These are phyloP conservation scores for Stentor roeselii DNA, from an alignment of 73 alveolate genomes.

Conservation along the genomic window DNA sequence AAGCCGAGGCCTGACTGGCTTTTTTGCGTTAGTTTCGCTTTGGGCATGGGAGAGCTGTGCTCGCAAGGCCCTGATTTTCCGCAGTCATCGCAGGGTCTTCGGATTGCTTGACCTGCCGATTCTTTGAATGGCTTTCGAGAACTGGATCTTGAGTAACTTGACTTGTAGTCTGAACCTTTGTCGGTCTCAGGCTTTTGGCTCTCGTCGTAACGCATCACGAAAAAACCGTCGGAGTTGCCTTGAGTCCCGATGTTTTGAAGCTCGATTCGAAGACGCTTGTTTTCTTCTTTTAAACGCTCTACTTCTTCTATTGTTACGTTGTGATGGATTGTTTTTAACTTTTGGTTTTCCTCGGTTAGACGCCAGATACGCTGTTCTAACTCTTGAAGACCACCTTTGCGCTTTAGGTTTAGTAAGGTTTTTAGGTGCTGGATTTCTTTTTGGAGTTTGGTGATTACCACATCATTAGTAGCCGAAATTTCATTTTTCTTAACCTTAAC, in stretches of 20 bases:
- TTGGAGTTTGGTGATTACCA: slow-evolving; percentile 59
- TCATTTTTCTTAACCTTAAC: slow-evolving; percentile 67
- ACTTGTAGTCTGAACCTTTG: not conserved
- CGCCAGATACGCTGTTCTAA: slow-evolving; percentile 51
- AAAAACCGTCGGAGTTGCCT: not conserved
- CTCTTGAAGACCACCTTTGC: slow-evolving; percentile 39
- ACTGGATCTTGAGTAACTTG: not conserved
- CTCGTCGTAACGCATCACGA: not conserved
- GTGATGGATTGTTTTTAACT: slow-evolving; percentile 43
- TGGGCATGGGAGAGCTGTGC: not conserved
- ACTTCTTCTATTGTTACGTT: slow-evolving; percentile 42
- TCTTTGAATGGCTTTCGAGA: not conserved
- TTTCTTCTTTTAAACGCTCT: slow-evolving; percentile 63
- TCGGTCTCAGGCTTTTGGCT: not conserved
- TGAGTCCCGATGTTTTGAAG: slow-evolving; percentile 27
- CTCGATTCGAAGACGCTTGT: slow-evolving; percentile 62
- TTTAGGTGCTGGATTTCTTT: slow-evolving; percentile 58
- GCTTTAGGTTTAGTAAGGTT: slow-evolving; percentile 34
- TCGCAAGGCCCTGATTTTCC: not conserved
- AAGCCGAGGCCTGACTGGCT: not conserved
- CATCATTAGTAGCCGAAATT: slow-evolving; percentile 77
- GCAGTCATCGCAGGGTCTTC: not conserved
- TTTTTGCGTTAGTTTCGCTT: not conserved
- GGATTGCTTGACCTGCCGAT: not conserved
- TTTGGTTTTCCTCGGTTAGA: slow-evolving; percentile 63